Evolutionary conservation across 768 basidiomycete species (phyloP).

Genomic region (Tulasnella calospora): DNA sequence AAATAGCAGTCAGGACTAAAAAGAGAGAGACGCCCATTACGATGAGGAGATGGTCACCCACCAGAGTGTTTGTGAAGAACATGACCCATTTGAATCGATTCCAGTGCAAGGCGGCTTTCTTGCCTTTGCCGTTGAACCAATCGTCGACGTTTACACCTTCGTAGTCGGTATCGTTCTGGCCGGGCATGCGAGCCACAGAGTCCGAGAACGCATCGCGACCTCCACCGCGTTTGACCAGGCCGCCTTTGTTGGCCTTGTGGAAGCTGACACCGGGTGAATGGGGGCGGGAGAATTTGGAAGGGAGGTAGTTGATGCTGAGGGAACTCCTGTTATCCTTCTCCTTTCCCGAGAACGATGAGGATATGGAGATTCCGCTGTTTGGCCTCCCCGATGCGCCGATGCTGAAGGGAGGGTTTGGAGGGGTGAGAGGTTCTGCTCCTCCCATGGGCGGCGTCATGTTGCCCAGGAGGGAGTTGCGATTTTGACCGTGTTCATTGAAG

Average conservation of each 20-base stretch:
- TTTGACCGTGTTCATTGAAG: constrained; percentile 13
- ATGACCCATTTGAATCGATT: constrained; percentile 81
- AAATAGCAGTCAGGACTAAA: not conserved
- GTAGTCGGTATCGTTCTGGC: constrained; percentile 51
- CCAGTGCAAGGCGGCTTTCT: constrained; percentile 56
- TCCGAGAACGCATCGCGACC: constrained; percentile 61
- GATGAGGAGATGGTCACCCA: constrained; percentile 35
- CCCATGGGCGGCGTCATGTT: constrained; percentile 12
- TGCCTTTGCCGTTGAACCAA: constrained; percentile 43
- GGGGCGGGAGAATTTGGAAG: constrained; percentile 61
- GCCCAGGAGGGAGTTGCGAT: constrained; percentile 26
- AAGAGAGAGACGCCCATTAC: not conserved
- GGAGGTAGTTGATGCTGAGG: constrained; percentile 68
- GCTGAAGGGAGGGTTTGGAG: constrained; percentile 28
- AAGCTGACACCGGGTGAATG: constrained; percentile 43
- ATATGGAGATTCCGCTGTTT: not conserved
- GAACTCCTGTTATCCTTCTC: constrained; percentile 32
- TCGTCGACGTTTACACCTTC: constrained; percentile 38
- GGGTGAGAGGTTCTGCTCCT: constrained; percentile 16
- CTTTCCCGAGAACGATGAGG: not conserved
- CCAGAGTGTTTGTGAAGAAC: constrained; percentile 58
- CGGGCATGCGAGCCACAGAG: constrained; percentile 51
- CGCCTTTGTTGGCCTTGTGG: constrained; percentile 41
- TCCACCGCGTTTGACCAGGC: constrained; percentile 59
- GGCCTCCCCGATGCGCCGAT: constrained; percentile 23